These are phyloP conservation scores for Leccinum incarnatum DNA, from an alignment of 768 basidiomycete genomes.

Conservation along the genomic window DNA sequence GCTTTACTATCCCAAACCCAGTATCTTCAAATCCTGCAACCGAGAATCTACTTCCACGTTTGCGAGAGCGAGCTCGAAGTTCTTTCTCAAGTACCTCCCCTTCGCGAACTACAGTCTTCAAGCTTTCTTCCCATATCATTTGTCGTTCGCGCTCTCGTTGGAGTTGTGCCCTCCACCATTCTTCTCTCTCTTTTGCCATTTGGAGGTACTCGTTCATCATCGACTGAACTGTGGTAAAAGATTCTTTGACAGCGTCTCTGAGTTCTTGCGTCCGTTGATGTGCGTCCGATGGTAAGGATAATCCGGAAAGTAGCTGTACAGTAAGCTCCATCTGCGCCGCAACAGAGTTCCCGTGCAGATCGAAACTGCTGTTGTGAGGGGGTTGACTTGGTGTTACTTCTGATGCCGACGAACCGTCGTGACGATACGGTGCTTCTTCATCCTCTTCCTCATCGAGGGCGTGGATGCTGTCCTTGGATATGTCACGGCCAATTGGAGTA, in stretches of 20 bases:
- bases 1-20: conserved; percentile 19
- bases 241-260: conserved; percentile 57
- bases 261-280: conserved; percentile 32
- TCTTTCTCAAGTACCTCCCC: conserved; percentile 83
- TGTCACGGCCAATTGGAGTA: conserved; percentile 1
- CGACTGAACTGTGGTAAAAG: conserved; percentile 51
- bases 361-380: conserved; percentile 59
- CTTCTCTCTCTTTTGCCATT: conserved; percentile 77
- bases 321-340: conserved; percentile 80
- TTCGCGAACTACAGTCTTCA: conserved; percentile 81
- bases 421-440: conserved; percentile 35
- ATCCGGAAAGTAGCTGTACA: conserved; percentile 54
- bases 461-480: conserved; percentile 22
- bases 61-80: conserved; percentile 58
- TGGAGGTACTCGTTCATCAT: conserved; percentile 65
- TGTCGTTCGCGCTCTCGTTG: conserved; percentile 62
- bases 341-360: conserved; percentile 66
- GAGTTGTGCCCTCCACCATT: conserved; percentile 69
- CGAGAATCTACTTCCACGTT: conserved; percentile 57
- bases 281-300: conserved; percentile 34
- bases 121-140: conserved; percentile 85
- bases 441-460: conserved; percentile 28
- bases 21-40: conserved; percentile 32
- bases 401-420: conserved; percentile 45
- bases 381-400: conserved; percentile 41